These are phyloP conservation scores for Stentor coeruleus DNA, from an alignment of 73 alveolate genomes.

Conservation along the genomic window DNA sequence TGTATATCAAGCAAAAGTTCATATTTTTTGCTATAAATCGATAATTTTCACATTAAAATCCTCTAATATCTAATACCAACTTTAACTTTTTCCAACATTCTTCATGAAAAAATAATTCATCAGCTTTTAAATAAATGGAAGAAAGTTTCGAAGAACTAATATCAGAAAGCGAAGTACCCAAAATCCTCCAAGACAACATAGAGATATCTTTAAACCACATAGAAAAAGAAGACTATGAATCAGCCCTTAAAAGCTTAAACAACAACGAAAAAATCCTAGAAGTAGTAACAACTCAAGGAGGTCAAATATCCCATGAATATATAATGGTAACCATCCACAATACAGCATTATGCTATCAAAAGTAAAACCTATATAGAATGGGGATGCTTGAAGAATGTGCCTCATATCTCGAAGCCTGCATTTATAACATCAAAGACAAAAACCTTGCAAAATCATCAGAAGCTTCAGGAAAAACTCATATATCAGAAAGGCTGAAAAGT, in stretches of 20 bases:
- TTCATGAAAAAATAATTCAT: too few species aligned
- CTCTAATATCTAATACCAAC: too few species aligned
- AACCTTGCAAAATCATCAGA: too few species aligned
- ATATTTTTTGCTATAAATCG: too few species aligned
- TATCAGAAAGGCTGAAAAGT: slow-evolving; percentile 33
- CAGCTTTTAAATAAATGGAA: too few species aligned
- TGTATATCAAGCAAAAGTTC: too few species aligned
- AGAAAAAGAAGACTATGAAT: neutral
- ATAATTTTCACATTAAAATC: too few species aligned
- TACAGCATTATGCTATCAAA: slow-evolving; percentile 50
- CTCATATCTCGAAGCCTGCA: slow-evolving; percentile 53
- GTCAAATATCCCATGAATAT: slow-evolving; percentile 44
- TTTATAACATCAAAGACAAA: slow-evolving; percentile 34
- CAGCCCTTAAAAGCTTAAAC: neutral
- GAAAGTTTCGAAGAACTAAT: too few species aligned
- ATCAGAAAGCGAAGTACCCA: too few species aligned
- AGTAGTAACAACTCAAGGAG: slow-evolving; percentile 45
- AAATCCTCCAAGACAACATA: too few species aligned
- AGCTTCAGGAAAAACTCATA: neutral
- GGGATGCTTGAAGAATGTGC: slow-evolving; percentile 48
- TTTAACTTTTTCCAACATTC: too few species aligned
- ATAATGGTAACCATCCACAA: slow-evolving; percentile 51
- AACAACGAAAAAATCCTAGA: slow-evolving; percentile 48
- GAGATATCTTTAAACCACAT: too few species aligned
- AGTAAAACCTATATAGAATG: slow-evolving; percentile 21